Evolutionary conservation across 805 yeast genomes (phyloP), one percentile per base, ranked within the genome.

Genomic region (Candida ovalis): DNA sequence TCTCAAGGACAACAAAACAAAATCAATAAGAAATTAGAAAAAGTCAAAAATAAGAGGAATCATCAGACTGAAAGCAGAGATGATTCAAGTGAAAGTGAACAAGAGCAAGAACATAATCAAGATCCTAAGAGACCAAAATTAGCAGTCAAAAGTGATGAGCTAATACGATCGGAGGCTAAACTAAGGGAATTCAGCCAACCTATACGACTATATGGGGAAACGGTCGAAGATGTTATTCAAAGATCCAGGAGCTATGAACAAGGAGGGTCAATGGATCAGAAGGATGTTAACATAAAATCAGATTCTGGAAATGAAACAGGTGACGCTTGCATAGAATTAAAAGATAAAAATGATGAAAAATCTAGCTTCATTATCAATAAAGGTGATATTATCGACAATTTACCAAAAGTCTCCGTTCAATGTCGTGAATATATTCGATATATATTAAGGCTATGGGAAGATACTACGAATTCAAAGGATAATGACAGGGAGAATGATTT

Each of bases 401-500:
- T 56, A 32, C 51, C 59, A 17, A 67, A 70, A 50, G 63, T 77
- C 19, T 47, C 57, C 25, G 40, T 64, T 19, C 78, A 80, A 58
- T 46, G 76, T 37, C 64, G 86, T 48, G 72, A 69, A n/a, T 78
- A 75, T 52, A 55, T 81, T 42, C 76, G 73, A 49, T 56, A 63
- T 12, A 45, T 83, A 6, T 59, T 79, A 18, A 23, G 52, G 3
- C 54, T 60, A 41, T 77, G 82, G 78, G 68, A 67, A 13, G 38
- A 52, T 3, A 52, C 47, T 22, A 35, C 23, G 22, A 45, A 40
- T 17, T 52, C 54, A 52, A 36, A 24, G 38, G 40, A 42, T 7
- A 40, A 43, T 8, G 45, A 44, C 4, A 59, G 46, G 42, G 45
- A 22, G 48, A 40, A 47, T 46, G 44, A 39, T 25, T 37, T 56